These are phyloP conservation scores for Boletus reticuloceps DNA, from an alignment of 768 basidiomycete genomes.

Conservation along the genomic window DNA sequence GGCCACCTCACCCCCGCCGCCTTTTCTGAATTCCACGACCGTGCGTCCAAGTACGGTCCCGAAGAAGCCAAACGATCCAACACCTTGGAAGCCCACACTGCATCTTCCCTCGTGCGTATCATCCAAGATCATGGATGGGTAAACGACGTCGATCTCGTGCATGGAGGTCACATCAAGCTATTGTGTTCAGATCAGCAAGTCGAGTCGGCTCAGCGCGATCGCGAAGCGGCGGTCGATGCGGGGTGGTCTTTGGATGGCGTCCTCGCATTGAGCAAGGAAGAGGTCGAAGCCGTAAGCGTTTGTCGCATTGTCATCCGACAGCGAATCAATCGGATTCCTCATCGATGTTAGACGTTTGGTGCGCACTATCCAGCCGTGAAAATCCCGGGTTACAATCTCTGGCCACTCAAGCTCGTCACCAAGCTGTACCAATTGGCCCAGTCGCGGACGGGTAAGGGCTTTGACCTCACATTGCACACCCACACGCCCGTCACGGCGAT, in stretches of 20 bases:
- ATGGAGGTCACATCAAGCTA: conserved; percentile 51
- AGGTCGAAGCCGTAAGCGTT: conserved; percentile 45
- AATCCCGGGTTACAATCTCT: conserved; percentile 62
- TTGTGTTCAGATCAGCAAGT: conserved; percentile 48
- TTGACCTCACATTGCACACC: conserved; percentile 62
- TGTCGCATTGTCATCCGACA: background rate
- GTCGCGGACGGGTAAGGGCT: conserved; percentile 19
- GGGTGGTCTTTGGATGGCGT: conserved; percentile 47
- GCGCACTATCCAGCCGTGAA: conserved; percentile 51
- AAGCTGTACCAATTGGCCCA: conserved; percentile 50
- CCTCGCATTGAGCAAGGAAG: conserved; percentile 45
- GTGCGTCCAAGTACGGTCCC: conserved; percentile 40
- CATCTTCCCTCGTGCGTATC: conserved; percentile 45
- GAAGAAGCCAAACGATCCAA: conserved; percentile 56
- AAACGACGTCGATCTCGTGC: conserved; percentile 58
- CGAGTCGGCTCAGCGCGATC: conserved; percentile 40
- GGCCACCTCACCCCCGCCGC: conserved; percentile 63
- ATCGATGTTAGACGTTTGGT: conserved; percentile 24
- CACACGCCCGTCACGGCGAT: conserved; percentile 65
- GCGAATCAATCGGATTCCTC: background rate
- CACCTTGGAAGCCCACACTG: conserved; percentile 57
- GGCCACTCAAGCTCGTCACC: conserved; percentile 81
- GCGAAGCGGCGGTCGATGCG: conserved; percentile 49
- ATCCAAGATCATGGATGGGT: conserved; percentile 43
- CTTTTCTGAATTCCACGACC: conserved; percentile 45